phyloP scores from a whole-genome alignment of 129 eudicot species.

The Helianthus tuberosus region DNA sequence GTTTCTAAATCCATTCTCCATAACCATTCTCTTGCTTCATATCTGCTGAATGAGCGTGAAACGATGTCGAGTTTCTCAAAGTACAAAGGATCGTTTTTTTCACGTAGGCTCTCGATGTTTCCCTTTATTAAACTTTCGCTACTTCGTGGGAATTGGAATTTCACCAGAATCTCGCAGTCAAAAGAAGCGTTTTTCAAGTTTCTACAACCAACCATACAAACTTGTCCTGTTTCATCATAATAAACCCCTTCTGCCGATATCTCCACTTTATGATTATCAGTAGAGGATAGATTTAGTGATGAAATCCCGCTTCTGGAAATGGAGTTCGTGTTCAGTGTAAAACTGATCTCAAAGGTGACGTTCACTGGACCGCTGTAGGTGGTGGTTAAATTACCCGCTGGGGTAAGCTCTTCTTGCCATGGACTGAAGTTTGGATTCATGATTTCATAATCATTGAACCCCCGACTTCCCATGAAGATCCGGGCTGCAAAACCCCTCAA shows the following conservation, averaged over 20 bases:
- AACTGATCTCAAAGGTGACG: conserved; percentile 48
- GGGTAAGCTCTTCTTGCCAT: not conserved
- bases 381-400: not conserved
- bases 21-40: conserved; percentile 22
- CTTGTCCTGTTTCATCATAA: conserved; percentile 49
- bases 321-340: not conserved
- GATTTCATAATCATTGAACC: not conserved
- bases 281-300: conserved; percentile 24
- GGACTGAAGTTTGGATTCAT: not conserved
- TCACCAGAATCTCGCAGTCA: conserved; percentile 69
- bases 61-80: conserved; percentile 42
- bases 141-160: conserved; percentile 48
- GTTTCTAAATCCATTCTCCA: not conserved
- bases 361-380: conserved; percentile 29
- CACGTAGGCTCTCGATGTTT: conserved; percentile 59
- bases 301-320: conserved; percentile 23
- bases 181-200: conserved; percentile 21
- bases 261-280: conserved; percentile 6
- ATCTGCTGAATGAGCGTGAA: conserved; percentile 25
- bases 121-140: conserved; percentile 41
- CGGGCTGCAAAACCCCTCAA: conserved; percentile 56
- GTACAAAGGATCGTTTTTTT: conserved; percentile 44
- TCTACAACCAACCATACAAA: conserved; percentile 84
- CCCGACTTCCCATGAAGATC: conserved; percentile 40
- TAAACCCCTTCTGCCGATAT: conserved; percentile 82